Evolutionary conservation across 306 rosid species (phyloP).

Genomic region (Lathyrus oleraceus): DNA sequence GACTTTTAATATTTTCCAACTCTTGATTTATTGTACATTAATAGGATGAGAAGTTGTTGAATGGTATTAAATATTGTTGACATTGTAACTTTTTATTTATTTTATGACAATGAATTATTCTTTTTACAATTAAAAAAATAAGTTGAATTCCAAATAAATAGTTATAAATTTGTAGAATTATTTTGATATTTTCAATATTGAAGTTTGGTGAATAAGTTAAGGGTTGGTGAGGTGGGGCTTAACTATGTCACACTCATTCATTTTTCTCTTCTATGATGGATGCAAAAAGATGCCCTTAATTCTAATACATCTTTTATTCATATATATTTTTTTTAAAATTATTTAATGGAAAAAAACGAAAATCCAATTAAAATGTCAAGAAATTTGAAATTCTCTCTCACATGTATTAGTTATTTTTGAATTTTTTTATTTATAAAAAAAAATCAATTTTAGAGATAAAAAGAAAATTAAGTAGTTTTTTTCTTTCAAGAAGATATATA

Average conservation of each 20-base stretch:
- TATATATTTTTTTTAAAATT: not conserved
- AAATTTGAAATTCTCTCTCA: too few relatives aligned
- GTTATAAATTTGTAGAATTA: not conserved
- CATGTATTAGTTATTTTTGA: too few relatives aligned
- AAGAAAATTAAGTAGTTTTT: too few relatives aligned
- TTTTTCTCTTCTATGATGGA: slow-evolving; percentile 1
- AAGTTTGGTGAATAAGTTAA: slow-evolving; percentile 1
- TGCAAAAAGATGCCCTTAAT: slow-evolving; percentile 7
- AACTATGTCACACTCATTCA: not conserved
- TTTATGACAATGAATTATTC: not conserved
- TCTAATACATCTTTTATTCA: not conserved
- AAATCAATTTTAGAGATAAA: too few relatives aligned
- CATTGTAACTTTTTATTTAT: not conserved
- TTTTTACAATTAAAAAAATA: not conserved
- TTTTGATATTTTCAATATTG: not conserved
- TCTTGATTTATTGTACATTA: not conserved
- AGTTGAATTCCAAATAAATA: not conserved
- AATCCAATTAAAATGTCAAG: slow-evolving; percentile 2
- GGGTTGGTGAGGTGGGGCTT: slow-evolving; percentile 4
- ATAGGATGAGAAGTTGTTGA: not conserved
- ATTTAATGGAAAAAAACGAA: not conserved
- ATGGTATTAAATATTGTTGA: not conserved
- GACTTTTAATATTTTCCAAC: not conserved
- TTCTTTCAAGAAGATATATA: too few relatives aligned
- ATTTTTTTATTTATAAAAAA: too few relatives aligned